These are phyloP conservation scores for Cladophialophora exuberans DNA, from an alignment of 2,329 filamentous ascomycete species.

Conservation along the genomic window DNA sequence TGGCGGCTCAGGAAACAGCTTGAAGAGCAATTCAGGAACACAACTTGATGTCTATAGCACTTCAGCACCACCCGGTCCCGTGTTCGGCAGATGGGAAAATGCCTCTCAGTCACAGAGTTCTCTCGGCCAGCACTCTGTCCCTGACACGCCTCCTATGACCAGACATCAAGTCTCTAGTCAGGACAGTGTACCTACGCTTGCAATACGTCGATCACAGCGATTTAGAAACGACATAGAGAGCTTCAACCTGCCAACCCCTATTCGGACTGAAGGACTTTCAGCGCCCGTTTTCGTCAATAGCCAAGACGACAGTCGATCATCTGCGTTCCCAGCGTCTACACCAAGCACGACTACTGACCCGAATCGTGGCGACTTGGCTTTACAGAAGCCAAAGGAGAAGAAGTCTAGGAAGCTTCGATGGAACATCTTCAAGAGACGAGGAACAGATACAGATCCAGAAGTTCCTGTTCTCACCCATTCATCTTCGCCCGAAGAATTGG, in stretches of 20 bases:
- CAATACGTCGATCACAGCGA: slow-evolving; percentile 31
- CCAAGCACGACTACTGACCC: slow-evolving; percentile 23
- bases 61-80: slow-evolving; percentile 38
- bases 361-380: slow-evolving; percentile 16
- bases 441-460: slow-evolving; percentile 13
- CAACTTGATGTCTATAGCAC: slow-evolving; percentile 45
- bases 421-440: slow-evolving; percentile 62
- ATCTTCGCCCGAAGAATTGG: slow-evolving; percentile 38
- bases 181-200: slow-evolving; percentile 20
- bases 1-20: slow-evolving; percentile 43
- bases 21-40: slow-evolving; percentile 41
- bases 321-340: slow-evolving; percentile 23
- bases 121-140: slow-evolving; percentile 38
- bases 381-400: slow-evolving; percentile 23
- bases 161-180: background rate
- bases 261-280: slow-evolving; percentile 26
- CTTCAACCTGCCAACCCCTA: slow-evolving; percentile 30
- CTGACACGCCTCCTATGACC: slow-evolving; percentile 28
- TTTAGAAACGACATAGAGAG: slow-evolving; percentile 24
- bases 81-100: slow-evolving; percentile 30
- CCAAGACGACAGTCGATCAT: slow-evolving; percentile 29
- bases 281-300: slow-evolving; percentile 26
- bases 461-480: slow-evolving; percentile 30
- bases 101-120: slow-evolving; percentile 33
- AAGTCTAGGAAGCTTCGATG: slow-evolving; percentile 45